Conservation (phyloP, 345 rosid genomes). For the Euphorbia lathyris region DNA sequence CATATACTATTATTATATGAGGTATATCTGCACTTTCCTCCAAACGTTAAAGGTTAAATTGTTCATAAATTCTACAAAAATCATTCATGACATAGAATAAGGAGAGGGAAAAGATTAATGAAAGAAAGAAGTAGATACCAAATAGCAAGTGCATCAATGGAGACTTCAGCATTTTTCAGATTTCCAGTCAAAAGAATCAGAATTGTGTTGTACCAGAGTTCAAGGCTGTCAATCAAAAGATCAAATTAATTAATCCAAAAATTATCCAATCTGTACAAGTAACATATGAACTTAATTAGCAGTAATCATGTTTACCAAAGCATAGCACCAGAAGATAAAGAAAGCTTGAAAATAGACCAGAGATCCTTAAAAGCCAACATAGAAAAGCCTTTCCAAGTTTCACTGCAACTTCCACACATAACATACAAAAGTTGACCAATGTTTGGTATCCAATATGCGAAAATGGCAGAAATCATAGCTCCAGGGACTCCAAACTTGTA, state of each 20-base stretch:
- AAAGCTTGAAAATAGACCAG: slow-evolving; percentile 60
- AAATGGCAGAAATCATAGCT: slow-evolving; percentile 54
- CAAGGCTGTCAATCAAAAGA: slow-evolving; percentile 46
- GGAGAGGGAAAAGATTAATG: background rate
- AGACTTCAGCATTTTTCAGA: slow-evolving; percentile 59
- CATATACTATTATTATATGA: no score
- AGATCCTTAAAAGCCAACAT: slow-evolving; percentile 59
- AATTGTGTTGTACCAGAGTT: slow-evolving; percentile 82
- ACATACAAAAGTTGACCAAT: slow-evolving; percentile 59
- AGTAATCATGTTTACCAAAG: slow-evolving; percentile 41
- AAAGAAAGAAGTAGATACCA: slow-evolving; percentile 40
- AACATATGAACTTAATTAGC: background rate
- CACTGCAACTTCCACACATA: slow-evolving; percentile 56
- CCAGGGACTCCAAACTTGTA: slow-evolving; percentile 55
- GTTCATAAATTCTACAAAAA: no score
- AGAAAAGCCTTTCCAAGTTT: slow-evolving; percentile 72
- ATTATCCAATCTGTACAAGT: no score
- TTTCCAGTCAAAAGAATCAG: slow-evolving; percentile 67
- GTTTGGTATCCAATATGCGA: slow-evolving; percentile 81
- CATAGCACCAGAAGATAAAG: slow-evolving; percentile 74
- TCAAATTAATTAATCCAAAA: slow-evolving; percentile 1
- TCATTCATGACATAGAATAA: background rate
- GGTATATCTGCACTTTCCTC: no score
- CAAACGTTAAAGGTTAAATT: no score
- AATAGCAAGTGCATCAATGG: slow-evolving; percentile 76